Conservation (phyloP, 208 protist species). For the Porcisia deanei region DNA sequence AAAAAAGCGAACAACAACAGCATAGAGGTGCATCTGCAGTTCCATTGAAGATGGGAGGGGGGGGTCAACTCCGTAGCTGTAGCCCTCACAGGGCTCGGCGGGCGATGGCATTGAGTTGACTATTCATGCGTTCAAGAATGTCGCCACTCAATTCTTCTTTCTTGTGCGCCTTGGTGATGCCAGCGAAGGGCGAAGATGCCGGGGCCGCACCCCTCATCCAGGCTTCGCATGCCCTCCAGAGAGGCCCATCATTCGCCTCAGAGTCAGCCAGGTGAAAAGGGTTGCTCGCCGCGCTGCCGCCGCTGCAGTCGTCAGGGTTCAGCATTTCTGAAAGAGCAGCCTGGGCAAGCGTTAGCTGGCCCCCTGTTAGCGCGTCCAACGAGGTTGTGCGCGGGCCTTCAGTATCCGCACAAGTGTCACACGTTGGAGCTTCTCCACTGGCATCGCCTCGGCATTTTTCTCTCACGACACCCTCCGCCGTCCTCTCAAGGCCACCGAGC, state of each 20-base stretch:
- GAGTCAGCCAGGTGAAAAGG: neutral
- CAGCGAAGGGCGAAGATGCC: slow-evolving; percentile 6
- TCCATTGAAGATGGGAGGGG: neutral
- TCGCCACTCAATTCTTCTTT: neutral
- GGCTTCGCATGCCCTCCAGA: slow-evolving; percentile 1
- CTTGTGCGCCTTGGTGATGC: neutral
- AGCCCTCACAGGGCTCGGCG: neutral
- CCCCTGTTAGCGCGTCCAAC: neutral
- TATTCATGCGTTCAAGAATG: slow-evolving; percentile 17
- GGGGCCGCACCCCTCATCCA: neutral
- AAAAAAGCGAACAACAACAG: no score
- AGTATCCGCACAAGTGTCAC: neutral
- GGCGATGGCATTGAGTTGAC: slow-evolving; percentile 26
- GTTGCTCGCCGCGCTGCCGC: neutral
- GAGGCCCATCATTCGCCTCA: neutral
- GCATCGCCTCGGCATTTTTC: neutral
- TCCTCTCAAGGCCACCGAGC: neutral
- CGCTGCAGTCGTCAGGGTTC: neutral
- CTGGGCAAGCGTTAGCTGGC: neutral
- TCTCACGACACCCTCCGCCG: neutral
- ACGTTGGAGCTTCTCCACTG: neutral
- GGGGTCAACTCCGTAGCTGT: neutral
- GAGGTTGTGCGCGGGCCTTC: neutral
- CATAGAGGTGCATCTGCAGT: neutral
- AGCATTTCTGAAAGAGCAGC: neutral